Percentiles rank a stretch among this genome's conserved stretches.
phyloP scores from a whole-genome alignment of 2,329 filamentous ascomycete species.

The Chrysoporthe austroafricana region DNA sequence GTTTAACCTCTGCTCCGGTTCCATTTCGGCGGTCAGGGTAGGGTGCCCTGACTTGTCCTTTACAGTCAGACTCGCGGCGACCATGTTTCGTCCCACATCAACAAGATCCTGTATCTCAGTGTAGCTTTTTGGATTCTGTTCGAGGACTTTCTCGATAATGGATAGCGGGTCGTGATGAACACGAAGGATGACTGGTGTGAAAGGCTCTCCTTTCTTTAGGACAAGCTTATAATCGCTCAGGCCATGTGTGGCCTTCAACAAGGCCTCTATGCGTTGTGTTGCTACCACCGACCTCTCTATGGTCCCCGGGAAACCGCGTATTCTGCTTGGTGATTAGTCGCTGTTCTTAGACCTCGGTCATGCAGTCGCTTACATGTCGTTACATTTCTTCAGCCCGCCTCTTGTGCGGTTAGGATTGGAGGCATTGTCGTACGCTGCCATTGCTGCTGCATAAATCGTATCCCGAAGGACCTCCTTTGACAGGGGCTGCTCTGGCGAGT shows the following conservation, averaged over 20 bases:
- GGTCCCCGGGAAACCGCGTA: slow-evolving; percentile 65
- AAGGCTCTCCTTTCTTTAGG: slow-evolving; percentile 78
- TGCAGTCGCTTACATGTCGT: slow-evolving; percentile 65
- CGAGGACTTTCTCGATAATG: slow-evolving; percentile 72
- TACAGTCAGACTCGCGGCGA: slow-evolving; percentile 59
- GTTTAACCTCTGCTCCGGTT: slow-evolving; percentile 38
- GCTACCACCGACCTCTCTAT: slow-evolving; percentile 57
- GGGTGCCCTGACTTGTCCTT: slow-evolving; percentile 36
- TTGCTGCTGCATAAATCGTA: slow-evolving; percentile 64
- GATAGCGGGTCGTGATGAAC: slow-evolving; percentile 75
- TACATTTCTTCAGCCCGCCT: slow-evolving; percentile 76
- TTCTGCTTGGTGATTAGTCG: slow-evolving; percentile 43
- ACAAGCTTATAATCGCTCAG: slow-evolving; percentile 78
- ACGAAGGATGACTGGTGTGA: slow-evolving; percentile 77
- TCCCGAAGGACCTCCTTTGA: slow-evolving; percentile 56
- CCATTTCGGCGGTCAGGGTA: slow-evolving; percentile 33
- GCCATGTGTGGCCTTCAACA: slow-evolving; percentile 74
- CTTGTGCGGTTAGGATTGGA: slow-evolving; percentile 79
- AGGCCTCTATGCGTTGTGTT: slow-evolving; percentile 59
- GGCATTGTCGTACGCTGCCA: slow-evolving; percentile 78
- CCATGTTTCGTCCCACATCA: slow-evolving; percentile 69
- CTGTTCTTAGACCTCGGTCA: slow-evolving; percentile 16
- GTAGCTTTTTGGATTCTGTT: slow-evolving; percentile 76
- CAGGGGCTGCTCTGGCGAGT: slow-evolving; percentile 53
- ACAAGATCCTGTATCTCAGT: slow-evolving; percentile 75